Conservation (phyloP, 163 green algal species). For the Volvox carteri region DNA sequence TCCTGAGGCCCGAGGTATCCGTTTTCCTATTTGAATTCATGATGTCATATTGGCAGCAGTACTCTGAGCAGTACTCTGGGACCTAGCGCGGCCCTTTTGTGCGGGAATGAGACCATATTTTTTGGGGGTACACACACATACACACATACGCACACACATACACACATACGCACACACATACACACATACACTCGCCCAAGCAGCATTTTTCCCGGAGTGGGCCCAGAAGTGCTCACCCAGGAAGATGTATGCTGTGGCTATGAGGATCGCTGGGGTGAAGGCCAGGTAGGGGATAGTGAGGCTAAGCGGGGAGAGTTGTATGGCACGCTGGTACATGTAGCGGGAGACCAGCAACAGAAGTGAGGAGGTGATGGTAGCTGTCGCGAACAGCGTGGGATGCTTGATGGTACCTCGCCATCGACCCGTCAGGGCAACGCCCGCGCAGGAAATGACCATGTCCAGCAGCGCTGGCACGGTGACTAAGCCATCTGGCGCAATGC, state of each 20-base stretch:
- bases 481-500: slow-evolving; percentile 25
- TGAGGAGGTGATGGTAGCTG: background rate
- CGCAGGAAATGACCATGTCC: slow-evolving; percentile 19
- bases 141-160: no score
- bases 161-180: no score
- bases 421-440: background rate
- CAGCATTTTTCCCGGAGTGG: no score
- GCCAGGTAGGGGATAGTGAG: slow-evolving; percentile 74
- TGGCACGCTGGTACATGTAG: slow-evolving; percentile 65
- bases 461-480: slow-evolving; percentile 24
- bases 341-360: slow-evolving; percentile 28
- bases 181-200: no score
- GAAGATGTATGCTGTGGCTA: slow-evolving; percentile 60
- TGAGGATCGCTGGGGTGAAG: slow-evolving; percentile 71
- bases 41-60: no score
- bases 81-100: no score
- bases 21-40: no score
- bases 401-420: slow-evolving; percentile 1
- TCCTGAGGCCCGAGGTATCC: no score
- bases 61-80: no score
- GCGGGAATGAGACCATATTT: no score
- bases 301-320: slow-evolving; percentile 64
- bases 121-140: no score
- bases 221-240: slow-evolving; percentile 60
- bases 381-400: slow-evolving; percentile 10